Evolutionary conservation across 768 basidiomycete species (phyloP).

Genomic region (Leucosporidium creatinivorum): DNA sequence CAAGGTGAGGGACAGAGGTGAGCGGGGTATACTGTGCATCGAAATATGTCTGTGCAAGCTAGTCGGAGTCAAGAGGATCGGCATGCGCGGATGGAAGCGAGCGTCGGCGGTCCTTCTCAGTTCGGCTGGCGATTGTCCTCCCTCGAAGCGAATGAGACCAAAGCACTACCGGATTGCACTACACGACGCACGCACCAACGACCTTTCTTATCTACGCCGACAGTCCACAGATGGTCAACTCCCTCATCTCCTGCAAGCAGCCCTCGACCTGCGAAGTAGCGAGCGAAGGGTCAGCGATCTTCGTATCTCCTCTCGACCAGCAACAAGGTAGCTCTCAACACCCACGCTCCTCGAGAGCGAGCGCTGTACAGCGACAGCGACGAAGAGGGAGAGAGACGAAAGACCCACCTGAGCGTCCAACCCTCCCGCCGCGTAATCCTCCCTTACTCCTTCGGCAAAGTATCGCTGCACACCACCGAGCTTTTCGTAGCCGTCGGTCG

Average conservation of each 20-base stretch:
- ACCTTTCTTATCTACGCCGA: background rate
- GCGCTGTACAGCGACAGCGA: background rate
- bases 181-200: too few relatives aligned
- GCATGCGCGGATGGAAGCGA: too few relatives aligned
- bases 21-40: too few relatives aligned
- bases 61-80: too few relatives aligned
- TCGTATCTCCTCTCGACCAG: background rate
- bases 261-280: constrained; percentile 64
- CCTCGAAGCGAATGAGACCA: too few relatives aligned
- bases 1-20: too few relatives aligned
- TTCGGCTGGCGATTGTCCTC: too few relatives aligned
- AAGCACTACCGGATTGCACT: too few relatives aligned
- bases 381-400: background rate
- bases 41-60: too few relatives aligned
- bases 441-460: constrained; percentile 41
- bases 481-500: constrained; percentile 93
- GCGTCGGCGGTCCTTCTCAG: too few relatives aligned
- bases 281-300: constrained; percentile 2
- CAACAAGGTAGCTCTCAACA: background rate
- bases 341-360: background rate
- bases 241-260: constrained; percentile 94
- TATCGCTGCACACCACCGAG: constrained; percentile 86
- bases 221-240: constrained; percentile 61
- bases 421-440: constrained; percentile 95
- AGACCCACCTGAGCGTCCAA: constrained; percentile 70